phyloP scores from a whole-genome alignment of 2,329 filamentous ascomycete genomes.

The Sclerotinia sclerotiorum region DNA sequence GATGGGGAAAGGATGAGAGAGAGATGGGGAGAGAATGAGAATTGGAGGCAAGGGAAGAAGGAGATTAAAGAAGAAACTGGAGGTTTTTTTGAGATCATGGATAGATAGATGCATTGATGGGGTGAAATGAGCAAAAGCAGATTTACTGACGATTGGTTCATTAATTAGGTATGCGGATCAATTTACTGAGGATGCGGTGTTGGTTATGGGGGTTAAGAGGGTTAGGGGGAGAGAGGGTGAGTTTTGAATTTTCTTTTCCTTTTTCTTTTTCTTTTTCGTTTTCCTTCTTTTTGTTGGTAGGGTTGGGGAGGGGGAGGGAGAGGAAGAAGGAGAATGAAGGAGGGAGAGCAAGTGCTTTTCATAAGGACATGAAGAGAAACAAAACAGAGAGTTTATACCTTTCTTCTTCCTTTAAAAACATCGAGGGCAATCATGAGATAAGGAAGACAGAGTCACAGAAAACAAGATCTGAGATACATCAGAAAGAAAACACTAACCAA shows the following conservation, averaged over 20 bases:
- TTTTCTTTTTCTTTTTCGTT: too few relatives aligned
- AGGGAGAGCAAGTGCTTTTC: too few relatives aligned
- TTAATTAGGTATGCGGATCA: not conserved
- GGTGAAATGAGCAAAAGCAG: not conserved
- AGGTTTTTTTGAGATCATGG: too few relatives aligned
- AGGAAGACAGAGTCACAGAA: too few relatives aligned
- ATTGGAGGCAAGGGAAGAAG: not conserved
- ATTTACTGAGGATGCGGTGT: conserved; percentile 46
- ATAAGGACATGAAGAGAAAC: too few relatives aligned
- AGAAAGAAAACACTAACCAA: not conserved
- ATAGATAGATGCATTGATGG: not conserved
- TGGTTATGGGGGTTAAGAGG: conserved; percentile 53
- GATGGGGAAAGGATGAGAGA: not conserved
- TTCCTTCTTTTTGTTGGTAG: not conserved
- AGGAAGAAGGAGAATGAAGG: too few relatives aligned
- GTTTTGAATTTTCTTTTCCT: conserved; percentile 11
- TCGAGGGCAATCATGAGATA: too few relatives aligned
- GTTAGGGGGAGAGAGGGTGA: conserved; percentile 48
- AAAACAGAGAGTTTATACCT: too few relatives aligned
- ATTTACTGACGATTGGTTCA: not conserved
- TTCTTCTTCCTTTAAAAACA: not conserved
- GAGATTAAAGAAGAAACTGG: too few relatives aligned
- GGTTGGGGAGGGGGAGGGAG: too few relatives aligned
- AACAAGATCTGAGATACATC: too few relatives aligned
- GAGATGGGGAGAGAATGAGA: not conserved